phyloP scores from a whole-genome alignment of 345 rosid species.

The Kandelia obovata region DNA sequence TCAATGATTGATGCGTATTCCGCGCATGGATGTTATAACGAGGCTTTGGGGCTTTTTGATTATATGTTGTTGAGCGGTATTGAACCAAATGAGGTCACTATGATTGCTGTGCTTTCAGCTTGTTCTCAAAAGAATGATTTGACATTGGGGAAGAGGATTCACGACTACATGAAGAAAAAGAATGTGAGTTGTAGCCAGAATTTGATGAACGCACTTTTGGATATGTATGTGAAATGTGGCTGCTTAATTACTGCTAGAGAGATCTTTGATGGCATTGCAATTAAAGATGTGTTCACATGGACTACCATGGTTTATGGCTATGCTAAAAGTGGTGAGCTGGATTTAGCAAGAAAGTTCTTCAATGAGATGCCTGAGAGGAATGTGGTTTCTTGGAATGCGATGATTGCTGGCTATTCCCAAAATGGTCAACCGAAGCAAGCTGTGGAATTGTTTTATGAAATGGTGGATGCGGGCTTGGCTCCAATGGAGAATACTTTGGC shows the following conservation, averaged over 20 bases:
- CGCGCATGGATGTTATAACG: slow-evolving; percentile 8
- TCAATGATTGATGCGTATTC: slow-evolving; percentile 41
- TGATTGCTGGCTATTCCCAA: slow-evolving; percentile 47
- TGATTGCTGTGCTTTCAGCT: slow-evolving; percentile 35
- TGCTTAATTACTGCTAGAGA: slow-evolving; percentile 30
- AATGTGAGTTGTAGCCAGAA: slow-evolving; percentile 16
- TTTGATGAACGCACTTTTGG: slow-evolving; percentile 32
- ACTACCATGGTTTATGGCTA: slow-evolving; percentile 45
- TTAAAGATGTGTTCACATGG: slow-evolving; percentile 44
- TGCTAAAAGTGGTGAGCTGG: slow-evolving; percentile 36
- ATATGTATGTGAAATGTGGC: slow-evolving; percentile 42
- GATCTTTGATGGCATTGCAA: slow-evolving; percentile 29
- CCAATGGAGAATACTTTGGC: slow-evolving; percentile 36
- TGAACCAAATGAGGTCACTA: slow-evolving; percentile 41
- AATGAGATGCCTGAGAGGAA: slow-evolving; percentile 42
- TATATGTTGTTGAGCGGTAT: slow-evolving; percentile 29
- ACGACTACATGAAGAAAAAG: slow-evolving; percentile 24
- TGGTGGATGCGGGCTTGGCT: slow-evolving; percentile 23
- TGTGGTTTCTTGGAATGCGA: slow-evolving; percentile 44
- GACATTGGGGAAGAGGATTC: slow-evolving; percentile 23
- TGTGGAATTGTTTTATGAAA: slow-evolving; percentile 25
- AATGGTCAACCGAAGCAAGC: slow-evolving; percentile 38
- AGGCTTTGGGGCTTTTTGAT: slow-evolving; percentile 32
- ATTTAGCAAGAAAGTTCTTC: slow-evolving; percentile 30
- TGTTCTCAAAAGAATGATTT: slow-evolving; percentile 36